Conservation (phyloP, 768 basidiomycete species). For the Tubosaeta sp. region DNA sequence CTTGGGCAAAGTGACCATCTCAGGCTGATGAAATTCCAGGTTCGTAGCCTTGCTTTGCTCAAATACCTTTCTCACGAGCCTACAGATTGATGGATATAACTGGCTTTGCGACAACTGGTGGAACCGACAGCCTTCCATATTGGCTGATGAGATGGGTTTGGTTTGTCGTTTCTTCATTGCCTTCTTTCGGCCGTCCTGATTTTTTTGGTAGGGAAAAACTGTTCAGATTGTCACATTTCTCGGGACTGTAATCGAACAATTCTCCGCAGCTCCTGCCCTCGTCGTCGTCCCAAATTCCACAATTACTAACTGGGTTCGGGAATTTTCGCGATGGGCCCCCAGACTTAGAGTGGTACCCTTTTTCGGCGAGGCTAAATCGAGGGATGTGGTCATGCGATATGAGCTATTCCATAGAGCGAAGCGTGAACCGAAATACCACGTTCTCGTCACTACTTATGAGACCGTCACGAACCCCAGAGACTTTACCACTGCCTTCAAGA, state of each 20-base stretch:
- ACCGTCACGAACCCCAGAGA: slow-evolving; percentile 67
- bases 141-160: slow-evolving; percentile 98
- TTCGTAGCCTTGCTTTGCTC: slow-evolving; percentile 28
- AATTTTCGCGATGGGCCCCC: slow-evolving; percentile 78
- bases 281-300: slow-evolving; percentile 97
- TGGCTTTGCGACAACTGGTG: slow-evolving; percentile 90
- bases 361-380: slow-evolving; percentile 74
- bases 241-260: slow-evolving; percentile 54
- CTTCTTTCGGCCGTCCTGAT: slow-evolving; percentile 3
- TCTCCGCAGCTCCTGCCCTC: slow-evolving; percentile 70
- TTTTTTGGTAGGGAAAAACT: slow-evolving; percentile 69
- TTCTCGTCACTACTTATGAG: slow-evolving; percentile 92
- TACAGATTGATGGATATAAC: slow-evolving; percentile 72
- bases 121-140: slow-evolving; percentile 76
- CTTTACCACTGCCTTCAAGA: slow-evolving; percentile 71
- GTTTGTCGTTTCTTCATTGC: slow-evolving; percentile 37
- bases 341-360: slow-evolving; percentile 76
- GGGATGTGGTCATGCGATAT: slow-evolving; percentile 75
- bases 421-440: slow-evolving; percentile 71
- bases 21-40: slow-evolving; percentile 87
- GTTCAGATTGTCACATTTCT: slow-evolving; percentile 88
- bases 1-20: slow-evolving; percentile 63
- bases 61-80: slow-evolving; percentile 4
- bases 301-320: slow-evolving; percentile 91
- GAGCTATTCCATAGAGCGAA: slow-evolving; percentile 66